A percentile compares a stretch with the other conserved stretches of the same genome.
phyloP scores from a whole-genome alignment of 208 protist species.

The Wallacemonas sp. region DNA sequence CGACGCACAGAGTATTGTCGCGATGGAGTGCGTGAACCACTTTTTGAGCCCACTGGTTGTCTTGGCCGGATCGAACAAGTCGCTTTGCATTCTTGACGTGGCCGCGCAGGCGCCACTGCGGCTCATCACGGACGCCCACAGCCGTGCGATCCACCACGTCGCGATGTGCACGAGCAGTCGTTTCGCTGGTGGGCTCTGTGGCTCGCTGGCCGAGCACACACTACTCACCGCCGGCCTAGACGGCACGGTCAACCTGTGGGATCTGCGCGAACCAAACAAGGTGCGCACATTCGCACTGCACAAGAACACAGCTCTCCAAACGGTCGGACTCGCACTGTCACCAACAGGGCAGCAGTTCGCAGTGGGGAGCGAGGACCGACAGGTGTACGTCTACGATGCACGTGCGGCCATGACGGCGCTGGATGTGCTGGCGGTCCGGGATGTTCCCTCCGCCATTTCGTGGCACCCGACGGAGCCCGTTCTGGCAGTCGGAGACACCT shows the following conservation, averaged over 20 bases:
- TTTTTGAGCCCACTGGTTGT: conserved; percentile 75
- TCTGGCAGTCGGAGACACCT: conserved; percentile 50
- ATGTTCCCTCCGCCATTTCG: conserved; percentile 49
- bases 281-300: conserved; percentile 77
- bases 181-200: conserved; percentile 26
- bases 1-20: conserved; percentile 48
- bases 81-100: conserved; percentile 66
- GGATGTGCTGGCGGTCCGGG: conserved; percentile 31
- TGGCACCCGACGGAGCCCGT: conserved; percentile 74
- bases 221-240: conserved; percentile 78
- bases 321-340: conserved; percentile 59
- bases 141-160: conserved; percentile 64
- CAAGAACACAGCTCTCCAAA: conserved; percentile 55
- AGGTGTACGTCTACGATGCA: conserved; percentile 76
- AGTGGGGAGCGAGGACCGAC: conserved; percentile 74
- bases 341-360: conserved; percentile 57
- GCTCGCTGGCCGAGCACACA: conserved; percentile 36
- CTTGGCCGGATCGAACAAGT: conserved; percentile 69
- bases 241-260: conserved; percentile 70
- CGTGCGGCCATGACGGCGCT: conserved; percentile 35
- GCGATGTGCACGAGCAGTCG: conserved; percentile 52
- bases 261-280: conserved; percentile 44
- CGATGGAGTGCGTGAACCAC: conserved; percentile 71
- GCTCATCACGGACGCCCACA: conserved; percentile 49
- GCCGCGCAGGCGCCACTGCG: conserved; percentile 38